Evolutionary conservation across 352 stramenopile species (phyloP), one percentile per base, ranked within the genome.

Genomic region (Pythium brachiatum): DNA sequence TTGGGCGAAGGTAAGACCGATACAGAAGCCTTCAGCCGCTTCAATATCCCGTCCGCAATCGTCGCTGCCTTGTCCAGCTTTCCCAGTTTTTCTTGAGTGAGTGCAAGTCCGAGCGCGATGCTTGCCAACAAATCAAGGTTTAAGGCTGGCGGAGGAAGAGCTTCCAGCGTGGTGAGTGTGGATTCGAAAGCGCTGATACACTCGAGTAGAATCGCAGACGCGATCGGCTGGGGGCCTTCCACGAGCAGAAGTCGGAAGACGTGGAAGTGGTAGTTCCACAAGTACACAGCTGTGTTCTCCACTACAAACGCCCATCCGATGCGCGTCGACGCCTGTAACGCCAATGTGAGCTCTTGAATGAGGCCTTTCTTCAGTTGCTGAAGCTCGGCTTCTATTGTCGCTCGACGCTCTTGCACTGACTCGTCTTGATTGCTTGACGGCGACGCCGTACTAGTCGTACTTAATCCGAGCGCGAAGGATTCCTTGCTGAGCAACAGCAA

Each of bases 261-360:
- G 47, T 95, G 87, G 18, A 96, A 90, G 57, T 97, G 91, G 48
- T 92, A 94, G 65, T 97, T 97, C 88, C 88, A 97, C n/a, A 97
- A 52, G 60, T 90, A 94, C 16, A 90, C 81, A 16, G 80, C 88
- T 1, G 76, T 86, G 60, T 95, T 97, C 34, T 97, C 81, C 12
- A 97, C 56, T 3, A 93, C 53, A 44, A 87, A 88, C 0, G 44
- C 48, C 74, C 81, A 92, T 6, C 79, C 81, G 7, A 90, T 76
- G 9, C 58, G 74, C 0, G 73, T 69, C 13, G 78, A 64, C 34
- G 60, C 71, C 25, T 66, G 50, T 7, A 88, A 36, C 11, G 79
- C 69, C 26, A 50, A 43, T 0, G 47, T 56, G 16, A 90, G 48
- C 18, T 90, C 65, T 0, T 53, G 65, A 15, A 91, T 36, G 18